Base-by-base conservation (phyloP, 1,139 yeast species). In the Saccharomycopsis hybrid region DNA sequence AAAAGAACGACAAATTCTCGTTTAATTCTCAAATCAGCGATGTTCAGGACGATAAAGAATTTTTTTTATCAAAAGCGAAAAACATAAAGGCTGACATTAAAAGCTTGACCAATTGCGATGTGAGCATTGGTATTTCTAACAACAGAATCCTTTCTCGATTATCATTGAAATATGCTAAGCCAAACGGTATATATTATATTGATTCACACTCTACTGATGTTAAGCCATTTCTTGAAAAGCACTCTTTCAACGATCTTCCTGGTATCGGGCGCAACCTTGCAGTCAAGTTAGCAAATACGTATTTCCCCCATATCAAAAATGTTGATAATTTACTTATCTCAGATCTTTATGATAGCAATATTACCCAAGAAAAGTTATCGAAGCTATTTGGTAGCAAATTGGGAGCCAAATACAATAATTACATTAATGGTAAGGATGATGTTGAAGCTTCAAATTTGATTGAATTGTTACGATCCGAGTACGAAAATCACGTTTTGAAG, bases 121-220 rank as follows among this genome's bases (percentile, higher is more conserved):
- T 86, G 0, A 87, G 96, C 63, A 72, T 89, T 31, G 97, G 97
- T 0, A 76, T 77, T 4, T 83, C 89, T 0, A 60, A 71, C 5
- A 88, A 88, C 58, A 82, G 89, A 1, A 66, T 90, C 2, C 65
- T 86, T 30, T 95, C 97, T 0, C 85, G 87, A 59, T 64, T 92
- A n/a, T 82, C 96, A 0, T 67, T 87, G 24, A 69, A 76, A 47
- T 68, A 67, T 44, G 96, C 96, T 0, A 92, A 92, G 62, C 98
- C 98, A 0, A 69, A 83, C 58, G 95, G 96, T 0, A 68, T 70
- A 33, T 73, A 64, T 51, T 63, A 65, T 47, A 62, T 77, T 5
- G 40, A 51, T 44, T 44, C 46, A 5, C 55, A 62, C 40, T 52
- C 55, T n/a, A 53, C 56, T 7, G 57, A 58, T 3, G 65, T 65